A percentile compares a stretch with the other conserved stretches of the same genome.
These are phyloP conservation scores for Melampsora americana DNA, from an alignment of 1,284 basidiomycete species.

Conservation along the genomic window DNA sequence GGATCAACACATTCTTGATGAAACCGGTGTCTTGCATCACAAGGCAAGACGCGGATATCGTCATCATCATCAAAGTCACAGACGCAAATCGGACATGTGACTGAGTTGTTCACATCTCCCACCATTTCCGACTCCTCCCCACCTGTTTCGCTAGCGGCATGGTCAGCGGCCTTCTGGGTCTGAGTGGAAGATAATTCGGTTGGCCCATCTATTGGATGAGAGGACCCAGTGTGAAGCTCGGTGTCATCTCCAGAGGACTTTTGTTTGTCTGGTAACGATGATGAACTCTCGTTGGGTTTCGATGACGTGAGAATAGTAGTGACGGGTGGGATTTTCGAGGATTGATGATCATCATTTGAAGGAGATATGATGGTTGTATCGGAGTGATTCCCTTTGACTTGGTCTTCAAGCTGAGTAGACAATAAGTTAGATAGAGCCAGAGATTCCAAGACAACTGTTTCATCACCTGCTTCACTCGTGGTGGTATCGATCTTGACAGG, in stretches of 20 bases:
- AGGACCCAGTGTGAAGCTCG: too few species aligned
- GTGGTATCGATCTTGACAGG: too few species aligned
- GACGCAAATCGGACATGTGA: constrained; percentile 89
- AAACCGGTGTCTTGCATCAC: constrained; percentile 81
- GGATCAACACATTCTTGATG: constrained; percentile 68
- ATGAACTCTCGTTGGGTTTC: background rate
- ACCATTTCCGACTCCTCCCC: constrained; percentile 4
- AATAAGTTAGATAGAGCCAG: background rate
- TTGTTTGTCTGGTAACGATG: background rate
- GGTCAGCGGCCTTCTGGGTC: background rate
- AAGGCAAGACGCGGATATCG: constrained; percentile 79
- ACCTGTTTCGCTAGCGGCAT: background rate
- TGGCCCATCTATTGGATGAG: too few species aligned
- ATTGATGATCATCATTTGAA: background rate
- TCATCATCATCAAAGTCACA: constrained; percentile 89
- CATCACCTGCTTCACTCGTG: background rate
- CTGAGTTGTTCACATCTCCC: constrained; percentile 57
- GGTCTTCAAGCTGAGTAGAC: background rate
- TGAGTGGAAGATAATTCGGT: constrained; percentile 60
- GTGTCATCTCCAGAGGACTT: too few species aligned
- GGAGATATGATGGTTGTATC: background rate
- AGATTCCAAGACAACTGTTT: background rate
- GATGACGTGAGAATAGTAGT: background rate
- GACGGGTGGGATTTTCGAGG: background rate
- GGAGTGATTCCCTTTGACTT: background rate